These are phyloP conservation scores for Bacidia rubella DNA, from an alignment of 495 filamentous ascomycete species.

Conservation along the genomic window DNA sequence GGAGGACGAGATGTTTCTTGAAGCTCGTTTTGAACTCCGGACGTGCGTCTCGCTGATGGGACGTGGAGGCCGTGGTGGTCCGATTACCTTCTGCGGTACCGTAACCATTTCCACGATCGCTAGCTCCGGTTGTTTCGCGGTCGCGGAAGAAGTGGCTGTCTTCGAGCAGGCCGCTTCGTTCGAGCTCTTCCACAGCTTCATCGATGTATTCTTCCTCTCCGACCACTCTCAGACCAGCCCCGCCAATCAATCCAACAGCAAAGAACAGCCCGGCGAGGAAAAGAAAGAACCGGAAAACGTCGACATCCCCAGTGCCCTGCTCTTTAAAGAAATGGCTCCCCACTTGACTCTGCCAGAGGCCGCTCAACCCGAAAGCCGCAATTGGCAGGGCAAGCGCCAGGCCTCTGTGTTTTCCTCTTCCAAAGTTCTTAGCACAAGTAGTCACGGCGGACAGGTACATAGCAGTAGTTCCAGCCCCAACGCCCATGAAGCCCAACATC, in stretches of 20 bases:
- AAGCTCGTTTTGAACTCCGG: slow-evolving; percentile 48
- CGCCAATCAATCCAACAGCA: slow-evolving; percentile 57
- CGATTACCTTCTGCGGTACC: slow-evolving; percentile 33
- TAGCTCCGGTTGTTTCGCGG: slow-evolving; percentile 6
- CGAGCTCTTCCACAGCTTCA: slow-evolving; percentile 71
- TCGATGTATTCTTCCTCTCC: slow-evolving; percentile 65
- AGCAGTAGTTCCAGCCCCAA: slow-evolving; percentile 69
- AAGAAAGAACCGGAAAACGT: slow-evolving; percentile 75
- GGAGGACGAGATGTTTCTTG: slow-evolving; percentile 76
- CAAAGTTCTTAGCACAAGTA: slow-evolving; percentile 95
- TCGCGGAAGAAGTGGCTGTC: slow-evolving; percentile 42
- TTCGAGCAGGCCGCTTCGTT: slow-evolving; percentile 71
- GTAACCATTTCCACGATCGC: slow-evolving; percentile 28
- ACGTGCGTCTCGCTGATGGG: slow-evolving; percentile 5
- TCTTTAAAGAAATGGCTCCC: slow-evolving; percentile 56
- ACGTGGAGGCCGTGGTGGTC: background rate
- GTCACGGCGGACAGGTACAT: slow-evolving; percentile 84
- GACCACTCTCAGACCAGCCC: slow-evolving; percentile 56
- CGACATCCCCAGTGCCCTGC: slow-evolving; percentile 58
- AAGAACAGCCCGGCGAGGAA: slow-evolving; percentile 59
- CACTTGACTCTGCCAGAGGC: slow-evolving; percentile 88
- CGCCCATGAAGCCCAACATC: slow-evolving; percentile 64
- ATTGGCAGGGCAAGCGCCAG: slow-evolving; percentile 83
- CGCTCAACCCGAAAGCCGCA: slow-evolving; percentile 80
- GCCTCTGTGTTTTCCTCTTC: slow-evolving; percentile 72